Evolutionary conservation across 192 early-diverging fungal species (phyloP).

Genomic region (Coemansia furcata): DNA sequence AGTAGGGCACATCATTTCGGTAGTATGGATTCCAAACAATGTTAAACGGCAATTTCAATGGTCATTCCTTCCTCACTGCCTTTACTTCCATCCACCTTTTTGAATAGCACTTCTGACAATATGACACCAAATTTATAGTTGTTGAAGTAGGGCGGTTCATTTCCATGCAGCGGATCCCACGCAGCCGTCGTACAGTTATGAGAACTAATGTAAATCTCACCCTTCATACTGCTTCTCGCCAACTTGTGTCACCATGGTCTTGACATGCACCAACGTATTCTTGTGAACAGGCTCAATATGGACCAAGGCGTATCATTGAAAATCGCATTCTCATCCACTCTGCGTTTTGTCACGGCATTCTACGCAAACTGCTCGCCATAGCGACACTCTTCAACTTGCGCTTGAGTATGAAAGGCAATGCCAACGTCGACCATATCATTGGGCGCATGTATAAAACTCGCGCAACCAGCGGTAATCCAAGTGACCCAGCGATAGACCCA

Average conservation of each 20-base stretch:
- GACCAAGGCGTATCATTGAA: constrained; percentile 7
- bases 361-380: not conserved
- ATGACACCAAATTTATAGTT: constrained; percentile 34
- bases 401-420: constrained; percentile 30
- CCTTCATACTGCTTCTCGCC: constrained; percentile 12
- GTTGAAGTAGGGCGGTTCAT: constrained; percentile 15
- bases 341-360: constrained; percentile 1
- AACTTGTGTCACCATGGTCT: constrained; percentile 6
- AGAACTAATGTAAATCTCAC: constrained; percentile 40
- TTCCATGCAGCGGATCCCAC: constrained; percentile 15
- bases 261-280: constrained; percentile 28
- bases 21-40: constrained; percentile 18
- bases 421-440: constrained; percentile 26
- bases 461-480: constrained; percentile 27
- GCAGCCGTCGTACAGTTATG: constrained; percentile 42
- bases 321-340: constrained; percentile 2
- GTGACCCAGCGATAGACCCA: constrained; percentile 25
- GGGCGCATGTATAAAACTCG: constrained; percentile 34
- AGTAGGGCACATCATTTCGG: constrained; percentile 9
- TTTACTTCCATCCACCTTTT: not conserved
- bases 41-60: constrained; percentile 16
- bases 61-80: not conserved
- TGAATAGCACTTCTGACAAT: not conserved
- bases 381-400: constrained; percentile 2
- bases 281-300: not conserved